A percentile compares a stretch with the other conserved stretches of the same genome.
phyloP scores from a whole-genome alignment of 2,329 filamentous ascomycete species.

The Alternaria sp. region DNA sequence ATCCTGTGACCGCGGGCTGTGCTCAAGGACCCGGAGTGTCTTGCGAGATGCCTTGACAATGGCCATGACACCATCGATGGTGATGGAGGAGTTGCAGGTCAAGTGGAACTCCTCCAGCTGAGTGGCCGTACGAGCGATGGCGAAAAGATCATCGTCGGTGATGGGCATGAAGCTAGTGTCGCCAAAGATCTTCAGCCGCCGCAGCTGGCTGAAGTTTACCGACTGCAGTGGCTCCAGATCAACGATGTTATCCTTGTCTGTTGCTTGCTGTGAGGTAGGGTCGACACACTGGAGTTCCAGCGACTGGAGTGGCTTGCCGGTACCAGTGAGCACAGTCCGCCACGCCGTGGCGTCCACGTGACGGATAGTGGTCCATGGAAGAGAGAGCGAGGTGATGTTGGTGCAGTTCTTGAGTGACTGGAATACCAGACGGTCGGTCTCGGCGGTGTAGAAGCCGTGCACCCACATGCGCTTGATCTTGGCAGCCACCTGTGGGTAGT shows the following conservation, averaged over 20 bases:
- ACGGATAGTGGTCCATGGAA: conserved; percentile 61
- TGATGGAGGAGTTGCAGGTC: conserved; percentile 60
- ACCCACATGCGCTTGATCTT: conserved; percentile 62
- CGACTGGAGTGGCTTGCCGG: conserved; percentile 54
- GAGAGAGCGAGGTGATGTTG: conserved; percentile 55
- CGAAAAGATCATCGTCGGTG: conserved; percentile 56
- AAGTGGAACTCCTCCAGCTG: conserved; percentile 61
- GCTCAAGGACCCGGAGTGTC: conserved; percentile 59
- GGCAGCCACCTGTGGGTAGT: conserved; percentile 54
- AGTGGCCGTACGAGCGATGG: conserved; percentile 59
- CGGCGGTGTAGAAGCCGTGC: conserved; percentile 60
- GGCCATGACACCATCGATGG: conserved; percentile 60
- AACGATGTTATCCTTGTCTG: conserved; percentile 48
- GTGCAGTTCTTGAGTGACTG: conserved; percentile 55
- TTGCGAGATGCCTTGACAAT: conserved; percentile 57
- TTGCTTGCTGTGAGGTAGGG: conserved; percentile 54
- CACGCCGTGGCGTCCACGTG: conserved; percentile 57
- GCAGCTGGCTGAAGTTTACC: conserved; percentile 58
- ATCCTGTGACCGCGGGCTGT: conserved; percentile 60
- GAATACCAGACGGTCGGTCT: conserved; percentile 59
- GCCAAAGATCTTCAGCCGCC: conserved; percentile 61
- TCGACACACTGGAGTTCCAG: conserved; percentile 60
- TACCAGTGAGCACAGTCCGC: conserved; percentile 55
- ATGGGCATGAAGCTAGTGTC: conserved; percentile 61
- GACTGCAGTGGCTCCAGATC: conserved; percentile 55